Conservation (phyloP, 805 yeast genomes). For the Helenozyma baotianmanensis region DNA sequence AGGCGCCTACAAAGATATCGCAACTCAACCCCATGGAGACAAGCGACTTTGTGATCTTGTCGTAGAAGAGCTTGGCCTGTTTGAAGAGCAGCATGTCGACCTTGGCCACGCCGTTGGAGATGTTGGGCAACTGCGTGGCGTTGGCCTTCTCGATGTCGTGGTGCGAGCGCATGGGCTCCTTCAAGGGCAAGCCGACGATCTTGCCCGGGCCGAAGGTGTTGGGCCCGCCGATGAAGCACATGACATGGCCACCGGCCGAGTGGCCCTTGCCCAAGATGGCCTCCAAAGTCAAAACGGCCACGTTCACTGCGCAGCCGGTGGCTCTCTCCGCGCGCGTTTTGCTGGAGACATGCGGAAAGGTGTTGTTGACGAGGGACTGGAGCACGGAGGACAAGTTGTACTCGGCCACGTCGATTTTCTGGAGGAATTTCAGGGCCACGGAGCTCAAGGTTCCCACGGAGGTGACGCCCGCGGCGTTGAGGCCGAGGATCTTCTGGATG, state of each 20-base stretch:
- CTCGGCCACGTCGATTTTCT: conserved; percentile 46
- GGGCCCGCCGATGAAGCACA: conserved; percentile 59
- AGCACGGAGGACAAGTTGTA: conserved; percentile 46
- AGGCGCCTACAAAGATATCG: conserved; percentile 58
- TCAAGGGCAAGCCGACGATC: conserved; percentile 51
- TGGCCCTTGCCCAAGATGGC: conserved; percentile 38
- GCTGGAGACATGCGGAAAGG: conserved; percentile 41
- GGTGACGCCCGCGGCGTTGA: conserved; percentile 27
- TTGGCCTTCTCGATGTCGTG: conserved; percentile 50
- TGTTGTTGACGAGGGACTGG: conserved; percentile 45
- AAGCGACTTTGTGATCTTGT: conserved; percentile 43
- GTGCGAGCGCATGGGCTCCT: conserved; percentile 64
- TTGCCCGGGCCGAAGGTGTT: conserved; percentile 64
- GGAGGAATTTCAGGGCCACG: conserved; percentile 35
- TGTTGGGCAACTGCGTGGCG: conserved; percentile 26
- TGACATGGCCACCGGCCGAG: conserved; percentile 48
- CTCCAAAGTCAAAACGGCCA: conserved; percentile 38
- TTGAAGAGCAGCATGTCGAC: conserved; percentile 28
- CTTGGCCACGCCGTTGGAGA: conserved; percentile 25
- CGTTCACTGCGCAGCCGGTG: conserved; percentile 57
- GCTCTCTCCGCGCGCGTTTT: conserved; percentile 49
- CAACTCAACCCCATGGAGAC: conserved; percentile 51
- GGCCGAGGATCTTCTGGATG: conserved; percentile 43
- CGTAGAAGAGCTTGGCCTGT: conserved; percentile 44
- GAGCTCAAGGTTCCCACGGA: conserved; percentile 8